Evolutionary conservation across 2,329 filamentous ascomycete species (phyloP).

Genomic region (Akanthomyces muscarius): DNA sequence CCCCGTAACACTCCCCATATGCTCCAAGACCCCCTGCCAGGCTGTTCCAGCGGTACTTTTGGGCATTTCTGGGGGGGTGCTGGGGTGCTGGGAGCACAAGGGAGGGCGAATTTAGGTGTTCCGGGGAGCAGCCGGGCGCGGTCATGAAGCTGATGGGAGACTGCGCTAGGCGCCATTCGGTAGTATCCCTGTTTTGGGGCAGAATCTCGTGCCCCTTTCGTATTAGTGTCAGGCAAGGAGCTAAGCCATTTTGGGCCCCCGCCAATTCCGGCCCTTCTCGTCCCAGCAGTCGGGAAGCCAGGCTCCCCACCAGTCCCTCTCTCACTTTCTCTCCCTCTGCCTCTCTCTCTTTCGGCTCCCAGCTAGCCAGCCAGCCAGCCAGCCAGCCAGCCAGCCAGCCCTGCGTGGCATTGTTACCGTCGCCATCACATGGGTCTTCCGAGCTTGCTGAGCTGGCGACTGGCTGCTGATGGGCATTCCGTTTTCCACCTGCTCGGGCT

Average conservation of each 20-base stretch:
- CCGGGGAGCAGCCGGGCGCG: constrained; percentile 13
- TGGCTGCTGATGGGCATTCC: constrained; percentile 1
- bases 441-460: background rate
- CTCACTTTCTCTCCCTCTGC: constrained; percentile 23
- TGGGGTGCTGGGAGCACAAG: background rate
- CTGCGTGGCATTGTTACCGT: constrained; percentile 19
- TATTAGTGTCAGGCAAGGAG: background rate
- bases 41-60: constrained; percentile 7
- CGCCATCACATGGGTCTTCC: constrained; percentile 13
- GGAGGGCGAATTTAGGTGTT: constrained; percentile 1
- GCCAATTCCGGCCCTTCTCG: background rate
- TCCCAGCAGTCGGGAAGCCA: constrained; percentile 5
- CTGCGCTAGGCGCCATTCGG: background rate
- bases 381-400: constrained; percentile 12
- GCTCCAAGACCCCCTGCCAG: background rate
- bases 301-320: background rate
- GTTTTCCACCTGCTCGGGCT: constrained; percentile 1
- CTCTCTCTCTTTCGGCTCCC: constrained; percentile 17
- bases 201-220: background rate
- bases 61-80: constrained; percentile 1
- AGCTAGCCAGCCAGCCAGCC: constrained; percentile 12
- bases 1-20: background rate
- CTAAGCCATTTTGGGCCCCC: background rate
- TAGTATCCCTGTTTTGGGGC: constrained; percentile 7
- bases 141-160: background rate